Conservation (phyloP, 2,329 filamentous ascomycete species). For the Metarhizium rileyi region DNA sequence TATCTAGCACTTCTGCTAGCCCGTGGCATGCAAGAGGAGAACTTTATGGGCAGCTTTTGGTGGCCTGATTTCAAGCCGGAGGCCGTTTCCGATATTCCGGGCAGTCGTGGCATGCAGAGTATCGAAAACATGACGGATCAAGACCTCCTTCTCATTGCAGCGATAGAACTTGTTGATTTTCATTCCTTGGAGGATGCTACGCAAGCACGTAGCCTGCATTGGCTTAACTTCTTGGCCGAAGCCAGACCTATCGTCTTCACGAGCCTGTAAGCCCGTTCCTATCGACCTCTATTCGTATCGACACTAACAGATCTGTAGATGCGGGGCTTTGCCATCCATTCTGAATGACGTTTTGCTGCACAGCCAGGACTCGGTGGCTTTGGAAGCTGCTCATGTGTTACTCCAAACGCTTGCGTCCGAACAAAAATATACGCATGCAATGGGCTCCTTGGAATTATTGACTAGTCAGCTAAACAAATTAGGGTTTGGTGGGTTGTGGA, state of each 20-base stretch:
- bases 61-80: conserved; percentile 42
- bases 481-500: conserved; percentile 56
- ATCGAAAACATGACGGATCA: conserved; percentile 45
- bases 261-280: conserved; percentile 39
- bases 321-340: conserved; percentile 44
- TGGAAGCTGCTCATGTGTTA: conserved; percentile 51
- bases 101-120: conserved; percentile 16
- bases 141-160: conserved; percentile 52
- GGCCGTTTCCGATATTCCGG: conserved; percentile 18
- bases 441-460: conserved; percentile 38
- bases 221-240: conserved; percentile 48
- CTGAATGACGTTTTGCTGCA: conserved; percentile 54
- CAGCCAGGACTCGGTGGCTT: conserved; percentile 49
- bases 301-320: conserved; percentile 27
- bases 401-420: conserved; percentile 49
- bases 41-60: conserved; percentile 54
- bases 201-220: conserved; percentile 48
- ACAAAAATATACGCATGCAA: conserved; percentile 36
- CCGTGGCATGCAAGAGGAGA: conserved; percentile 45
- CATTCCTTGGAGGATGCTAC: conserved; percentile 52
- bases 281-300: neutral
- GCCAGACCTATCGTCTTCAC: conserved; percentile 46
- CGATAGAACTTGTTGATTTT: conserved; percentile 58
- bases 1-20: conserved; percentile 53
- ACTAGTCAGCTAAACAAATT: conserved; percentile 46